Base-by-base conservation (phyloP, 192 early-diverging fungal species). In the Backusella luteola region DNA sequence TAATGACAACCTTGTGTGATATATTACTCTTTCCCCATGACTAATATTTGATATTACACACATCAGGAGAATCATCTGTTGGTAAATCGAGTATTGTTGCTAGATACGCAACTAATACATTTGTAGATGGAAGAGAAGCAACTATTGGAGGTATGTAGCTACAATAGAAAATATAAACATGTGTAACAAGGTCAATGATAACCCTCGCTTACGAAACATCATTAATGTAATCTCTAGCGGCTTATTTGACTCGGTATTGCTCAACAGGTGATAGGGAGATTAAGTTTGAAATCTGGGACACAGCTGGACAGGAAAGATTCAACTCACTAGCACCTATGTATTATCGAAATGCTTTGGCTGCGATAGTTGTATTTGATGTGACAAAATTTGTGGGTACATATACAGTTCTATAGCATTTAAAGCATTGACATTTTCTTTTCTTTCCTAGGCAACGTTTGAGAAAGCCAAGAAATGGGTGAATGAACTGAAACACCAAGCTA, bases 231-330 rank as follows among this genome's bases (percentile, higher is more conserved):
- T 49, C 29, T 70, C 11, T 75, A 91, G 93, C 92, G 56, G 94
- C 94, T 9, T 95, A 94, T 73, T 86, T 94, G 78, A 97, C 97
- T 34, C 96, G 96, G 85, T 97, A 97, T 83, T 97, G 96, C 74
- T 90, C 93, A 52, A 83, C 98, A 68, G 94, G 97, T 44, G 96
- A 94, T 75, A 87, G 90, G 66, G 85, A 90, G 35, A 87, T 96
- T 75, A 96, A 94, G 84, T 93, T 95, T 66, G 90, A 93, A 79
- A 93, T 94, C 63, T 95, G 93, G 94, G 94, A 95, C 74, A 95
- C 94, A n/a, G 97, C 97, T 44, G 97, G 97, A 36, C 97, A 99
- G 86, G 98, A 99, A 83, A 86, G 98, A 59, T 99, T 98, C 85
- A 96, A 97, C 76, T 77, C 79, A 12, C 69, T 98, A 94, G 63